Conservation (phyloP, 371 early-diverging fungal genomes). For the Mucor plumbeus region DNA sequence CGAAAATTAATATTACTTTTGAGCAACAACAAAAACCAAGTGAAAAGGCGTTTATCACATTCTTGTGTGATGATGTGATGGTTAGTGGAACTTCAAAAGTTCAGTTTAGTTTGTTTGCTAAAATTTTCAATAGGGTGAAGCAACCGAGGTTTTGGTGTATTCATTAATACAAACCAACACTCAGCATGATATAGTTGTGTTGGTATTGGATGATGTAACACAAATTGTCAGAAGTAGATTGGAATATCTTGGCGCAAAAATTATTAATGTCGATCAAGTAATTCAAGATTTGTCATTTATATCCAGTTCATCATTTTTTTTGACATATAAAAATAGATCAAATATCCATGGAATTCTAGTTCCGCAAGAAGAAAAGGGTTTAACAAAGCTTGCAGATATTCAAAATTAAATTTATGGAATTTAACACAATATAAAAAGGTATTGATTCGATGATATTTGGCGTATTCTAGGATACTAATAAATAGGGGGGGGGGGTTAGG, state of each 20-base stretch:
- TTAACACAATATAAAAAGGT: slow-evolving; percentile 43
- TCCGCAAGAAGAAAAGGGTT: slow-evolving; percentile 35
- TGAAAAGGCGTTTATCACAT: slow-evolving; percentile 36
- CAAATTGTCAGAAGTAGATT: slow-evolving; percentile 18
- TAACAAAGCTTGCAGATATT: slow-evolving; percentile 48
- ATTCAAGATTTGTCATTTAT: background rate
- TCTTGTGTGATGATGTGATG: slow-evolving; percentile 48
- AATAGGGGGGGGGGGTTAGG: background rate
- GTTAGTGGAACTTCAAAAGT: slow-evolving; percentile 21
- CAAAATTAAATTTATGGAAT: slow-evolving; percentile 43
- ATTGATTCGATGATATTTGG: background rate
- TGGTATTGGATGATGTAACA: slow-evolving; percentile 38
- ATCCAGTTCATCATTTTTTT: background rate
- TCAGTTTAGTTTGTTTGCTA: background rate
- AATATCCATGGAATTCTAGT: slow-evolving; percentile 42
- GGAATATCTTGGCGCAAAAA: slow-evolving; percentile 35
- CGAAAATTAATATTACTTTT: background rate
- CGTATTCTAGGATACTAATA: background rate
- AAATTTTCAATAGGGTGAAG: slow-evolving; percentile 27
- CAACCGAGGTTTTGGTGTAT: slow-evolving; percentile 38
- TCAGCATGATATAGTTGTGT: slow-evolving; percentile 34
- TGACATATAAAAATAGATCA: slow-evolving; percentile 19
- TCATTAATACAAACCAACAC: slow-evolving; percentile 35
- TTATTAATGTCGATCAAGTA: slow-evolving; percentile 40
- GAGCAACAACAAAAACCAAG: background rate